Conservation (phyloP, 768 basidiomycete genomes). For the Rhizopogon roseolus region DNA sequence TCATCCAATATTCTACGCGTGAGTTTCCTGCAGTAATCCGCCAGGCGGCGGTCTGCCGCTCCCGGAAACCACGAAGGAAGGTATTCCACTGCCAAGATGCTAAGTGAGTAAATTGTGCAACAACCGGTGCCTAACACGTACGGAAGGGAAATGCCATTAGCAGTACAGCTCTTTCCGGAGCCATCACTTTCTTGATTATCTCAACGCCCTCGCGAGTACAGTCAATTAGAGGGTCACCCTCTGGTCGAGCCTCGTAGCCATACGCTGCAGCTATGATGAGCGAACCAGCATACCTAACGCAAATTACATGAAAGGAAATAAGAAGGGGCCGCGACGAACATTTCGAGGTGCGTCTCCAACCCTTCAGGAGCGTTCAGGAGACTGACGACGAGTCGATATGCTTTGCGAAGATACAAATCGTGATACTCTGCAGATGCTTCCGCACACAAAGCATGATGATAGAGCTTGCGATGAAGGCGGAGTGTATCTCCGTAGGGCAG, state of each 20-base stretch:
- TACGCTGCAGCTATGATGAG: slow-evolving; percentile 14
- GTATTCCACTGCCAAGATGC: not conserved
- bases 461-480: slow-evolving; percentile 14
- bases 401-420: slow-evolving; percentile 8
- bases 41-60: not conserved
- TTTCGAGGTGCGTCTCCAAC: slow-evolving; percentile 3
- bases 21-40: not conserved
- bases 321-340: slow-evolving; percentile 1
- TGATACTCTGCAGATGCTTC: slow-evolving; percentile 4
- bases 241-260: slow-evolving; percentile 2
- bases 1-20: slow-evolving; percentile 4
- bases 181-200: not conserved
- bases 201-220: not conserved
- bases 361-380: slow-evolving; percentile 2
- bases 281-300: slow-evolving; percentile 13
- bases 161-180: slow-evolving; percentile 1
- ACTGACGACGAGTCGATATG: slow-evolving; percentile 3
- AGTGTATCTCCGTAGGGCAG: slow-evolving; percentile 17
- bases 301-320: not conserved
- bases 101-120: not conserved
- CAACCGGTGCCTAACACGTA: not conserved
- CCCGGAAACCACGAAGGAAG: slow-evolving; percentile 10
- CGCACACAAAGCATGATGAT: slow-evolving; percentile 13
- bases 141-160: slow-evolving; percentile 6
- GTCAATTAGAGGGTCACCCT: not conserved